phyloP scores from a whole-genome alignment of 2,329 filamentous ascomycete species.

The Fusarium sp. region DNA sequence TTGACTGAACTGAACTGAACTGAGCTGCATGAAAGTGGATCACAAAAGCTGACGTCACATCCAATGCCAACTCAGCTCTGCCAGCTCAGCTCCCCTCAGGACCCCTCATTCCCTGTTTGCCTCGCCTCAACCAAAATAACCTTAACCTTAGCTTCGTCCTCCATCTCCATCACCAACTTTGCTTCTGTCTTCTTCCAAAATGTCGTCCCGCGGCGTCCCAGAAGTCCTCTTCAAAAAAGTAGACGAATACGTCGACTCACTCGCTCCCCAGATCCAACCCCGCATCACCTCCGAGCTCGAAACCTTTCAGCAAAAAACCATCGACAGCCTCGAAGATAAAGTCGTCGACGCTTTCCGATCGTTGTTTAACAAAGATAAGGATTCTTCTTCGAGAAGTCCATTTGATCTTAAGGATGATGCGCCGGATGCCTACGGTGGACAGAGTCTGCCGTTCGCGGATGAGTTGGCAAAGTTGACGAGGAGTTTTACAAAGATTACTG shows the following conservation, averaged over 20 bases:
- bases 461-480: slow-evolving; percentile 55
- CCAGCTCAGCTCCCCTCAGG: slow-evolving; percentile 13
- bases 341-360: slow-evolving; percentile 57
- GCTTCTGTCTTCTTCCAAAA: slow-evolving; percentile 5
- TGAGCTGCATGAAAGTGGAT: slow-evolving; percentile 1
- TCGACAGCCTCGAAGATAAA: slow-evolving; percentile 57
- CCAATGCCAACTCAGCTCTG: slow-evolving; percentile 15
- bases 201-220: slow-evolving; percentile 53
- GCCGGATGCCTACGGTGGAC: slow-evolving; percentile 54
- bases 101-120: not conserved
- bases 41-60: slow-evolving; percentile 23
- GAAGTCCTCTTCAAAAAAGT: slow-evolving; percentile 56
- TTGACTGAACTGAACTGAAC: not conserved
- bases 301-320: slow-evolving; percentile 55
- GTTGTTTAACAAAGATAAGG: slow-evolving; percentile 52
- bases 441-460: slow-evolving; percentile 57
- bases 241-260: slow-evolving; percentile 58
- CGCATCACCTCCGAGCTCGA: slow-evolving; percentile 57
- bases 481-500: slow-evolving; percentile 52
- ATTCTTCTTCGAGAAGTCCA: slow-evolving; percentile 34
- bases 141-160: not conserved
- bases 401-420: slow-evolving; percentile 46
- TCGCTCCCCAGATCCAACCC: slow-evolving; percentile 57
- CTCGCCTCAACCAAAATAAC: slow-evolving; percentile 2
- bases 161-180: not conserved